A percentile compares a stretch with the other conserved stretches of the same genome.
Conservation (phyloP, 148 eudicot genomes). For the Linanthus parryae region DNA sequence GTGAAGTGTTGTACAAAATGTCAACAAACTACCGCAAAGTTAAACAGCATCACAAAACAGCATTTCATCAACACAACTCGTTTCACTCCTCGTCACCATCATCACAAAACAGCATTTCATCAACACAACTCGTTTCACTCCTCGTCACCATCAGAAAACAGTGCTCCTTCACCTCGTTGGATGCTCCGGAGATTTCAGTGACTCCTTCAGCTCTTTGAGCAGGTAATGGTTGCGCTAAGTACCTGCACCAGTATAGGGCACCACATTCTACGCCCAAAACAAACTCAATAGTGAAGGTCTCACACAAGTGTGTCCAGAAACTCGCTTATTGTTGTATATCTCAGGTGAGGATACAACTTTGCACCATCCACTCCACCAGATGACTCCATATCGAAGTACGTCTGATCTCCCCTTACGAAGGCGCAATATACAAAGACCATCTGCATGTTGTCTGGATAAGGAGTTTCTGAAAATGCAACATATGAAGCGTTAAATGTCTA, state of each 20-base stretch:
- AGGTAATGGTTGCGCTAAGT: background rate
- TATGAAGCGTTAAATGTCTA: background rate
- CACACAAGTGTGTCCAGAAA: slow-evolving; percentile 24
- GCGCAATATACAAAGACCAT: slow-evolving; percentile 60
- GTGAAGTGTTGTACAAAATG: too few species aligned
- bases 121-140: too few species aligned
- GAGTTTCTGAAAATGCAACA: slow-evolving; percentile 52
- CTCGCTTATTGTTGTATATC: slow-evolving; percentile 52
- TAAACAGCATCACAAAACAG: too few species aligned
- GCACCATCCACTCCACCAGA: slow-evolving; percentile 69
- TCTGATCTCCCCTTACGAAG: slow-evolving; percentile 80
- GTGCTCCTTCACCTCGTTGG: background rate
- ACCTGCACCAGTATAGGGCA: too few species aligned
- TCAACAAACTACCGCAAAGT: too few species aligned
- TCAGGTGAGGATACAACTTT: slow-evolving; percentile 52
- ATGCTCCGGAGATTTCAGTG: background rate
- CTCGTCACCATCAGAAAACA: too few species aligned
- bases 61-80: too few species aligned
- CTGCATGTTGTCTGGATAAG: slow-evolving; percentile 52
- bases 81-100: too few species aligned
- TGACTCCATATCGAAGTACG: slow-evolving; percentile 57
- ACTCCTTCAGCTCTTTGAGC: background rate
- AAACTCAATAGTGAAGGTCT: background rate
- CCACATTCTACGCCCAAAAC: background rate
- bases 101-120: too few species aligned